phyloP scores from a whole-genome alignment of 179 eudicot genomes.

The Nepenthes alata region DNA sequence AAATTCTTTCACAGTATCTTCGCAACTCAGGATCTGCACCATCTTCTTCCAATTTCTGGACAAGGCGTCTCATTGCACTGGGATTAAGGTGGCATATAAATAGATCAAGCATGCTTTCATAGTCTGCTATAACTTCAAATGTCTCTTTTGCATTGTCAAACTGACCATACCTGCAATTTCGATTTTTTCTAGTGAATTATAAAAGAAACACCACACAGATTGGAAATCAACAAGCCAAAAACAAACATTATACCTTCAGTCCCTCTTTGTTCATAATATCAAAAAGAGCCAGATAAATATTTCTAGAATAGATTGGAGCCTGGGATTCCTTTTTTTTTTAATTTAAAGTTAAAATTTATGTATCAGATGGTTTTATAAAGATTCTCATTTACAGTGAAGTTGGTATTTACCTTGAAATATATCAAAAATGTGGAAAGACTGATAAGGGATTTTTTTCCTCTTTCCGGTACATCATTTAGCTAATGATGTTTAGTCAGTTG shows the following conservation, averaged over 20 bases:
- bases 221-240: neutral
- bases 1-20: conserved; percentile 84
- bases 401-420: too few relatives aligned
- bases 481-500: too few relatives aligned
- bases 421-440: too few relatives aligned
- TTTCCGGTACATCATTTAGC: too few relatives aligned
- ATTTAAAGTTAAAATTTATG: too few relatives aligned
- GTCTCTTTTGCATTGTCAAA: conserved; percentile 99
- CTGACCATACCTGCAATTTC: conserved; percentile 76
- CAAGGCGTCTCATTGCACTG: conserved; percentile 96
- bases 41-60: conserved; percentile 93
- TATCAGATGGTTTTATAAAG: too few relatives aligned
- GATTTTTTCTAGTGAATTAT: neutral
- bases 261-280: too few relatives aligned
- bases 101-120: conserved; percentile 89
- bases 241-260: neutral
- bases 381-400: too few relatives aligned
- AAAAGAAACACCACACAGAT: neutral
- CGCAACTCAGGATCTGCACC: conserved; percentile 76
- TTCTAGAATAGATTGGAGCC: too few relatives aligned
- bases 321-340: too few relatives aligned
- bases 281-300: too few relatives aligned
- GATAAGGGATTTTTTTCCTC: too few relatives aligned
- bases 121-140: conserved; percentile 84
- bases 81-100: conserved; percentile 97